Evolutionary conservation across 2,329 filamentous ascomycete species (phyloP).

Genomic region (Monosporascus ibericus): DNA sequence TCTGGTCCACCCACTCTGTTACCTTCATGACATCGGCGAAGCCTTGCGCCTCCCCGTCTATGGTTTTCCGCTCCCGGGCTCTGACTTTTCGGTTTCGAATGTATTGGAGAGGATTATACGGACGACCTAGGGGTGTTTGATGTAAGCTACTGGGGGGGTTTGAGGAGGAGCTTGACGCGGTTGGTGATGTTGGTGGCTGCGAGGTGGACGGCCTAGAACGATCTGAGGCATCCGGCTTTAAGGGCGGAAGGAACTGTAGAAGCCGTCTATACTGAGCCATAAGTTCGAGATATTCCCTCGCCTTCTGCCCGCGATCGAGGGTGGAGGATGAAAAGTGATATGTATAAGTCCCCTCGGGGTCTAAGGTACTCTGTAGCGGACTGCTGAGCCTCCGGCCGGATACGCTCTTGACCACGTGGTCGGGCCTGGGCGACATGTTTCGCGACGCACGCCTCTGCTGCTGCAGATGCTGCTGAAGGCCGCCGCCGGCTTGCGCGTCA

Average conservation of each 20-base stretch:
- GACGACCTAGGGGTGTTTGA: conserved; percentile 50
- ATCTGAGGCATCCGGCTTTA: conserved; percentile 43
- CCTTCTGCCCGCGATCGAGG: conserved; percentile 73
- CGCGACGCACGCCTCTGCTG: conserved; percentile 61
- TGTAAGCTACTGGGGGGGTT: conserved; percentile 26
- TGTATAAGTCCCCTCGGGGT: conserved; percentile 43
- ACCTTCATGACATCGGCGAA: conserved; percentile 72
- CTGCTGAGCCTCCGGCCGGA: conserved; percentile 36
- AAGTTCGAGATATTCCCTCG: conserved; percentile 78
- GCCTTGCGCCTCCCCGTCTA: conserved; percentile 69
- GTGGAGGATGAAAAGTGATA: conserved; percentile 76
- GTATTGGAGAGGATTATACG: conserved; percentile 88
- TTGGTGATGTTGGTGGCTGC: conserved; percentile 37
- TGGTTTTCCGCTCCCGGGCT: conserved; percentile 66
- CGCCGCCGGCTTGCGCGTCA: conserved; percentile 47
- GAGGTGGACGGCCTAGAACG: conserved; percentile 30
- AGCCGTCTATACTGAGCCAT: conserved; percentile 78
- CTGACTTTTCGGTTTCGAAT: conserved; percentile 86
- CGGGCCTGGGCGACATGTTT: conserved; percentile 53
- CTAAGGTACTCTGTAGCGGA: conserved; percentile 43
- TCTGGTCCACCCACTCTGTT: conserved; percentile 68
- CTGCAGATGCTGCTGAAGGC: conserved; percentile 63
- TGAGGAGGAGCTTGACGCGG: conserved; percentile 13
- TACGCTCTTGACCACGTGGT: conserved; percentile 36
- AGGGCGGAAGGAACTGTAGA: conserved; percentile 69